Evolutionary conservation across 1,284 basidiomycete species (phyloP).

Genomic region (Heterobasidion annosum): DNA sequence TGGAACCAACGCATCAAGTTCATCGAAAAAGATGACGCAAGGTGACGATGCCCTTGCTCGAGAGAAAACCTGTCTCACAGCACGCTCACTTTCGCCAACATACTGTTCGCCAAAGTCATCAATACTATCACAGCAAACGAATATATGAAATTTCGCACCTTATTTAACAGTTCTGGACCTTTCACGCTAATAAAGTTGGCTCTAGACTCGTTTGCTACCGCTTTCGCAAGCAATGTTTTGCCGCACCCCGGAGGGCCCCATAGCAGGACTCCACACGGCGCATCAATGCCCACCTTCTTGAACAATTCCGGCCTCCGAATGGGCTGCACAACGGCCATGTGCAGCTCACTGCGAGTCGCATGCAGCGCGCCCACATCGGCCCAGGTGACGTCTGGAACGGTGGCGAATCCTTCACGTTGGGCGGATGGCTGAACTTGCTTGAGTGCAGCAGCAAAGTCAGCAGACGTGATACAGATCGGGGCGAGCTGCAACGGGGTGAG

Average conservation of each 20-base stretch:
- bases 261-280: slow-evolving; percentile 87
- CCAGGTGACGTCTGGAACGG: slow-evolving; percentile 94
- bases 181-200: slow-evolving; percentile 98
- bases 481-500: slow-evolving; percentile 72
- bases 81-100: slow-evolving; percentile 94
- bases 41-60: slow-evolving; percentile 82
- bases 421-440: slow-evolving; percentile 90
- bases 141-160: too few species aligned
- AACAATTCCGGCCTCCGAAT: slow-evolving; percentile 89
- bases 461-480: slow-evolving; percentile 70
- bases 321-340: slow-evolving; percentile 97
- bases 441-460: slow-evolving; percentile 77
- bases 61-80: slow-evolving; percentile 90
- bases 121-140: too few species aligned
- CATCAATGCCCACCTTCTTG: slow-evolving; percentile 76
- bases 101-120: slow-evolving; percentile 48
- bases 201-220: slow-evolving; percentile 89
- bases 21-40: slow-evolving; percentile 93
- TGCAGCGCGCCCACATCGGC: slow-evolving; percentile 91
- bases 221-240: slow-evolving; percentile 93
- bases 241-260: slow-evolving; percentile 99
- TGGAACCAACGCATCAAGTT: slow-evolving; percentile 94
- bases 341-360: slow-evolving; percentile 80
- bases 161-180: slow-evolving; percentile 93
- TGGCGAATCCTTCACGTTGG: slow-evolving; percentile 96